Percentiles rank a stretch among this genome's conserved stretches.
These are phyloP conservation scores for Plasmodium sp. DNA, from an alignment of 169 alveolate genomes.

Conservation along the genomic window DNA sequence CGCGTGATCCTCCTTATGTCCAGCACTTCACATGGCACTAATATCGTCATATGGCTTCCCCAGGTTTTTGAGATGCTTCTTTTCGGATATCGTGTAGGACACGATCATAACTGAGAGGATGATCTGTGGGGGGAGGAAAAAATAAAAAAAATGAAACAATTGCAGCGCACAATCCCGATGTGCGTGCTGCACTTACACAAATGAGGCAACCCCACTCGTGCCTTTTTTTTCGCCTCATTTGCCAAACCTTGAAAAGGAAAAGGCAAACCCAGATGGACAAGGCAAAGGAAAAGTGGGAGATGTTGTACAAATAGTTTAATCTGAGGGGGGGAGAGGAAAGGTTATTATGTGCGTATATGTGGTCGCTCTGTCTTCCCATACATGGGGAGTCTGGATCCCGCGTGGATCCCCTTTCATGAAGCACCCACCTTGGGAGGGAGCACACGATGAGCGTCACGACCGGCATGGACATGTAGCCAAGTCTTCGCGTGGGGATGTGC, in stretches of 20 bases:
- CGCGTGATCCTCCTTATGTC: not conserved
- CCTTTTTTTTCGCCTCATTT: not conserved
- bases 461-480: conserved; percentile 85
- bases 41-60: conserved; percentile 72
- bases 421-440: conserved; percentile 78
- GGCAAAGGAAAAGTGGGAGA: conserved; percentile 63
- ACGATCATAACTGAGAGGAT: conserved; percentile 65
- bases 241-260: conserved; percentile 66
- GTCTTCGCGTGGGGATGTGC: conserved; percentile 82
- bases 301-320: conserved; percentile 61
- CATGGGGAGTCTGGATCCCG: not conserved
- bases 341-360: not conserved
- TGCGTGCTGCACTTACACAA: not conserved
- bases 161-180: not conserved
- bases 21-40: conserved; percentile 42
- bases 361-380: not conserved
- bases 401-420: not conserved
- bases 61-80: conserved; percentile 42
- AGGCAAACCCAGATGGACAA: conserved; percentile 67
- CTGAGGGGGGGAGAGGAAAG: conserved; percentile 12
- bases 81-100: conserved; percentile 66
- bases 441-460: conserved; percentile 81
- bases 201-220: not conserved
- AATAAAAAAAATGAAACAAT: not conserved
- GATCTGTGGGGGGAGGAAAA: conserved; percentile 7